These are phyloP conservation scores for Perkinsus marinus DNA, from an alignment of 169 alveolate genomes.

Conservation along the genomic window DNA sequence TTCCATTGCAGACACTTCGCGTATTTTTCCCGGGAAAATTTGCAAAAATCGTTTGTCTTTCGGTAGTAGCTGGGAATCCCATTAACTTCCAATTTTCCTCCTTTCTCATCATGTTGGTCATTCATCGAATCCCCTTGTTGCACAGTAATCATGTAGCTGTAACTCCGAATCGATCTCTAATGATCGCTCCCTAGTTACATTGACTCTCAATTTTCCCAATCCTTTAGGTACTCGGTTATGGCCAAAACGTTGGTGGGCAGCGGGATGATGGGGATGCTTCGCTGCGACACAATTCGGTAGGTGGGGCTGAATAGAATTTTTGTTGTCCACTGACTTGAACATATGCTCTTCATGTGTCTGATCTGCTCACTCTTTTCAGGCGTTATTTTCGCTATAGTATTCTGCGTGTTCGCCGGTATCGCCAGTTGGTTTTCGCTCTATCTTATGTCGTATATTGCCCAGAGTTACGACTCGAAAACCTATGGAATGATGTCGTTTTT, in stretches of 20 bases:
- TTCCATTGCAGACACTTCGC: background rate
- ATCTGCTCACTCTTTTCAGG: background rate
- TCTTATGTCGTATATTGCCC: background rate
- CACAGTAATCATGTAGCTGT: no score
- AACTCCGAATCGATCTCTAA: no score
- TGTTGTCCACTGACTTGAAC: background rate
- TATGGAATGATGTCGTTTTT: background rate
- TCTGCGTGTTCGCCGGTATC: background rate
- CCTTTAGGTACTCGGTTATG: background rate
- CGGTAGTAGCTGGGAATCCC: no score
- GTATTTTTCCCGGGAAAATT: background rate
- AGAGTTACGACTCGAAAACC: background rate
- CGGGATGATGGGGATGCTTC: background rate
- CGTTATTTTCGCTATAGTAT: background rate
- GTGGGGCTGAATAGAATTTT: background rate
- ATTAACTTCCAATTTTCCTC: no score
- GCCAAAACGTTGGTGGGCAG: background rate
- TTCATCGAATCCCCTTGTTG: no score
- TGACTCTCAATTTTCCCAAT: background rate
- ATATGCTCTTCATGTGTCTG: no score
- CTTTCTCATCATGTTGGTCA: no score
- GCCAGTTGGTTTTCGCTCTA: background rate
- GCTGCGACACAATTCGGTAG: background rate
- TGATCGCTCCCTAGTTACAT: no score
- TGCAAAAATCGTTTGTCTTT: background rate